phyloP scores from a whole-genome alignment of 495 filamentous ascomycete genomes.

The Physcia stellaris region DNA sequence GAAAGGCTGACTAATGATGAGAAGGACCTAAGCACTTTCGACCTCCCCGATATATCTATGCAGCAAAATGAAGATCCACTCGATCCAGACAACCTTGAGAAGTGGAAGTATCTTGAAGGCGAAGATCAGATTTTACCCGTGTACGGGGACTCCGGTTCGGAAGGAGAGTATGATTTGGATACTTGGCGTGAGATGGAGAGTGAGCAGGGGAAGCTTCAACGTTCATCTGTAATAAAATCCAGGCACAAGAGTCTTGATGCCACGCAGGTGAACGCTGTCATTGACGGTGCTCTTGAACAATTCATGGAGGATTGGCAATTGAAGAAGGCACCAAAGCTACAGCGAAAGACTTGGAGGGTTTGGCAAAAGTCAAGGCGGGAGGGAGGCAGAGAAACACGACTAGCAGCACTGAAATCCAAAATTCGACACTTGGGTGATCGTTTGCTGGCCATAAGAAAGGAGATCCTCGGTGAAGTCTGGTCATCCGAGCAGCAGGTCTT shows the following conservation, averaged over 20 bases:
- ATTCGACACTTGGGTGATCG: conserved; percentile 30
- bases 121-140: conserved; percentile 41
- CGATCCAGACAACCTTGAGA: conserved; percentile 30
- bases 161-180: conserved; percentile 37
- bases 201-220: conserved; percentile 25
- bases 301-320: conserved; percentile 44
- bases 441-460: conserved; percentile 32
- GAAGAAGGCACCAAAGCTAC: conserved; percentile 36
- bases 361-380: conserved; percentile 42
- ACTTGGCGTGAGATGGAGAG: conserved; percentile 51
- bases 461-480: conserved; percentile 40
- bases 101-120: conserved; percentile 27
- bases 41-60: conserved; percentile 7
- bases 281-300: conserved; percentile 39
- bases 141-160: conserved; percentile 52
- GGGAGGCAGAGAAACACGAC: conserved; percentile 18
- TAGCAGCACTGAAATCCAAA: conserved; percentile 12
- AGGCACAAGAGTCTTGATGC: conserved; percentile 22
- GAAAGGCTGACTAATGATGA: not conserved
- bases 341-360: conserved; percentile 39
- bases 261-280: conserved; percentile 33
- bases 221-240: conserved; percentile 9
- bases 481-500: conserved; percentile 28
- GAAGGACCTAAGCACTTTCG: not conserved
- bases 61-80: conserved; percentile 16